Percentiles rank a stretch among this genome's conserved stretches.
Evolutionary conservation across 495 filamentous ascomycete species (phyloP).

Genomic region (Mycothermus thermophilus): DNA sequence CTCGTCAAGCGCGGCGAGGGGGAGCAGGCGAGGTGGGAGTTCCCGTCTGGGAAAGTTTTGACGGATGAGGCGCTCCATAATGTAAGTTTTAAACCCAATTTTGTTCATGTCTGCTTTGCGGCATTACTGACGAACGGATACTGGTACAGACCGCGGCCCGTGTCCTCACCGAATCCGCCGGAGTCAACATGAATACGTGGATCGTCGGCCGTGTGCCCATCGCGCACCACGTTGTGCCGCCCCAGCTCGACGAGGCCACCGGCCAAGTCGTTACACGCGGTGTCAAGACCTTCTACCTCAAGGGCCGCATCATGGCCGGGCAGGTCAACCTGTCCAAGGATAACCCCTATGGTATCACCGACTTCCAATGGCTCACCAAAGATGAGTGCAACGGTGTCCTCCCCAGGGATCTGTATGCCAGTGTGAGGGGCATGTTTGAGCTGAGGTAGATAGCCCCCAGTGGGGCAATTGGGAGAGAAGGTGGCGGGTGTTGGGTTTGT

Average conservation of each 20-base stretch:
- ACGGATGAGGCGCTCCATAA: conserved; percentile 62
- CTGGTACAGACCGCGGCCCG: conserved; percentile 60
- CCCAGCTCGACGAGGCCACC: conserved; percentile 21
- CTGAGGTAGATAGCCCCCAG: conserved; percentile 21
- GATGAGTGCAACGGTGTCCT: conserved; percentile 66
- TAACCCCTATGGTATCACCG: conserved; percentile 57
- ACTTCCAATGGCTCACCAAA: conserved; percentile 86
- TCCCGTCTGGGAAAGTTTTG: conserved; percentile 54
- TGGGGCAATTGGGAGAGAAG: neutral
- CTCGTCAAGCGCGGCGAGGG: conserved; percentile 58
- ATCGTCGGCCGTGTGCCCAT: conserved; percentile 82
- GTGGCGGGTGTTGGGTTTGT: neutral
- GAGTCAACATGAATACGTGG: conserved; percentile 98
- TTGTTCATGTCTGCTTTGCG: neutral
- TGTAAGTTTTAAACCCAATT: conserved; percentile 37
- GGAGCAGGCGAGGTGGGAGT: conserved; percentile 53
- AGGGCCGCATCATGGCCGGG: conserved; percentile 90
- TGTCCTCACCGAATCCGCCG: conserved; percentile 58
- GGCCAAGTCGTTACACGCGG: conserved; percentile 30
- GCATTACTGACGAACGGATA: neutral
- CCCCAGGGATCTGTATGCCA: conserved; percentile 49
- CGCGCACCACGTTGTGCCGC: conserved; percentile 53
- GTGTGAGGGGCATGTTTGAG: conserved; percentile 69
- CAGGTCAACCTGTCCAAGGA: conserved; percentile 65
- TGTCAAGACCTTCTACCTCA: conserved; percentile 90